phyloP scores from a whole-genome alignment of 306 rosid genomes.

The Begonia masoniana region DNA sequence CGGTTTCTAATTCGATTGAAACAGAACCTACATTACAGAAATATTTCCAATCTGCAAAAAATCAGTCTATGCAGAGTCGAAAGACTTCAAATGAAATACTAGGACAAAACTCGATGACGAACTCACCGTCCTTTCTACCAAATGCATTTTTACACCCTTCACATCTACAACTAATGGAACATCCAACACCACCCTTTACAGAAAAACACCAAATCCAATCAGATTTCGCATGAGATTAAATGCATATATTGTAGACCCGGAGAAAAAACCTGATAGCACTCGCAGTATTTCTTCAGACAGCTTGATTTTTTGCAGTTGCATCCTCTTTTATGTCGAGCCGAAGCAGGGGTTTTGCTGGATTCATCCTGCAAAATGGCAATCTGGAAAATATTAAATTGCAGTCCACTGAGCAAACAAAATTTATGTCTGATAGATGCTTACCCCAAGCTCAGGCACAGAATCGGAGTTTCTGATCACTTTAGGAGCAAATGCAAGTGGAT shows the following conservation, averaged over 20 bases:
- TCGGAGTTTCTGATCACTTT: slow-evolving; percentile 14
- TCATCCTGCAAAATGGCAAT: slow-evolving; percentile 7
- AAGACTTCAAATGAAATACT: no score
- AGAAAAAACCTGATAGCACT: slow-evolving; percentile 17
- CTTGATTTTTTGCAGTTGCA: slow-evolving; percentile 23
- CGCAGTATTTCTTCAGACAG: slow-evolving; percentile 25
- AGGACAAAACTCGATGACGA: no score
- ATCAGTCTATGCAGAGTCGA: no score
- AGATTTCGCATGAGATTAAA: no score
- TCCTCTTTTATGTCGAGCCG: slow-evolving; percentile 21
- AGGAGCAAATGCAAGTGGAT: slow-evolving; percentile 26
- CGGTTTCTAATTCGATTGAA: slow-evolving; percentile 34
- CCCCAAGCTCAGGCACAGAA: slow-evolving; percentile 10
- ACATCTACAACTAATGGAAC: slow-evolving; percentile 21
- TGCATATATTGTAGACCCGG: background rate
- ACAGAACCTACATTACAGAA: slow-evolving; percentile 37
- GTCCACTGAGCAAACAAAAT: background rate
- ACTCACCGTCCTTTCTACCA: slow-evolving; percentile 16
- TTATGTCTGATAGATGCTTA: background rate
- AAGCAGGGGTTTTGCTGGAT: slow-evolving; percentile 14
- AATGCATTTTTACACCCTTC: slow-evolving; percentile 16
- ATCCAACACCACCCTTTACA: slow-evolving; percentile 19
- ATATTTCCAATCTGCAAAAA: no score
- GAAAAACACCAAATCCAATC: background rate
- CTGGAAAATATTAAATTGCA: background rate